Conservation (phyloP, 2,329 filamentous ascomycete species). For the Pezizomycotina sp. region DNA sequence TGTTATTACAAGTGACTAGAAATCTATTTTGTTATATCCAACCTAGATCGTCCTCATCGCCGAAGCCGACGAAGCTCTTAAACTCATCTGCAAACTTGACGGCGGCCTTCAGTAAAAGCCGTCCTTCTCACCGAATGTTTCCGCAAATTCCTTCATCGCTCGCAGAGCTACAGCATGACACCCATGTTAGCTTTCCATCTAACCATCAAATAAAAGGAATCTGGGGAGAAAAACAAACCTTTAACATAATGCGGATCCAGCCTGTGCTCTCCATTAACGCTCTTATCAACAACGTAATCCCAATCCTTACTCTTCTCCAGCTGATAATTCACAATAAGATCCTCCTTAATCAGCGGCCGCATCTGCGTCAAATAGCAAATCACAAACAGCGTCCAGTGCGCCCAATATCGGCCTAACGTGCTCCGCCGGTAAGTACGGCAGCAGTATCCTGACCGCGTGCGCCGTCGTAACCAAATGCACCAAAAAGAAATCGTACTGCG, state of each 20-base stretch:
- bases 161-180: constrained; percentile 19
- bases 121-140: constrained; percentile 27
- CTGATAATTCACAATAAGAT: constrained; percentile 45
- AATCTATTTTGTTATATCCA: too few species aligned
- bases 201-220: neutral
- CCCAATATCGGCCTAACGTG: constrained; percentile 59
- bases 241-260: constrained; percentile 77
- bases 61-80: constrained; percentile 23
- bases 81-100: constrained; percentile 36
- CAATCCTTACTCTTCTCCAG: constrained; percentile 52
- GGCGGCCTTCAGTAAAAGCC: constrained; percentile 36
- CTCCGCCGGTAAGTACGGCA: constrained; percentile 57
- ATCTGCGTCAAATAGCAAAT: constrained; percentile 60
- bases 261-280: constrained; percentile 48
- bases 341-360: constrained; percentile 54
- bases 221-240: constrained; percentile 33
- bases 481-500: constrained; percentile 67
- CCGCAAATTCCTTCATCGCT: constrained; percentile 21
- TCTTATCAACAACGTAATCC: constrained; percentile 57
- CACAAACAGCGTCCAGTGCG: constrained; percentile 81
- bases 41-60: too few species aligned
- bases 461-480: constrained; percentile 70
- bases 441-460: constrained; percentile 71
- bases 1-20: too few species aligned
- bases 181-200: neutral